Base-by-base conservation (phyloP, 2,329 filamentous ascomycete genomes). In the Helicocarpus griseus region DNA sequence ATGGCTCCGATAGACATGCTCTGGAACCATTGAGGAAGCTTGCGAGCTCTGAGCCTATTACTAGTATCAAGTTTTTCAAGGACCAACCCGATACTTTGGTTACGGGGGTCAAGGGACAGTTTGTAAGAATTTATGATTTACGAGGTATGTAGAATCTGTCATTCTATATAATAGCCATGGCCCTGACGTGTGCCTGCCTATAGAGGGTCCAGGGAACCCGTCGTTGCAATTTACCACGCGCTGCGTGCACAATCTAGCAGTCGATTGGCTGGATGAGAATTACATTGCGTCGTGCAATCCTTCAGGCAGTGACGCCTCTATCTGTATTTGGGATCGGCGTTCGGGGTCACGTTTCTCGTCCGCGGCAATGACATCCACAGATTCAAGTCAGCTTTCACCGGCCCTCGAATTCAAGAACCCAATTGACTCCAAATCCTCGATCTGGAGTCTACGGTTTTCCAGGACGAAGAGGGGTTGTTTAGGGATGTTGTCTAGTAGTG, bases 281-380 rank as follows among this genome's bases (percentile, higher is more conserved):
- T 83, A 82, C 60, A 81, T 85, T 57, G 75, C 81, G 4, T 82
- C 80, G 13, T 79, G 78, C 44, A 63, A 63, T 44, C 73, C 78
- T 2, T 69, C 73, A 0, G 77, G 75, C n/a, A n/a, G n/a, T 44
- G 79, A 83, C 55, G 74, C 79, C 17, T 74, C 74, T 2, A 75
- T 84, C 38, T 80, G 76, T 53, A 72, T 84, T 4, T 85, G 81
- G 81, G 81, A 85, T 60, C 74, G 77, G 50, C 76, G 81, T 49
- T 69, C 71, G 51, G 70, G 71, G 5, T 60, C 64, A 35, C 64
- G 71, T 8, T 65, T 69, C 40, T 60, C 66, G 28, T 61, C 66
- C 3, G 59, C 69, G 14, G 63, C 63, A 2, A 61, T 63, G 38
- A 54, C 64, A 1, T 59, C 55, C 36, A 47, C 61, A 4, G 67